These are phyloP conservation scores for Xylariales sp. DNA, from an alignment of 2,329 filamentous ascomycete species.

Conservation along the genomic window DNA sequence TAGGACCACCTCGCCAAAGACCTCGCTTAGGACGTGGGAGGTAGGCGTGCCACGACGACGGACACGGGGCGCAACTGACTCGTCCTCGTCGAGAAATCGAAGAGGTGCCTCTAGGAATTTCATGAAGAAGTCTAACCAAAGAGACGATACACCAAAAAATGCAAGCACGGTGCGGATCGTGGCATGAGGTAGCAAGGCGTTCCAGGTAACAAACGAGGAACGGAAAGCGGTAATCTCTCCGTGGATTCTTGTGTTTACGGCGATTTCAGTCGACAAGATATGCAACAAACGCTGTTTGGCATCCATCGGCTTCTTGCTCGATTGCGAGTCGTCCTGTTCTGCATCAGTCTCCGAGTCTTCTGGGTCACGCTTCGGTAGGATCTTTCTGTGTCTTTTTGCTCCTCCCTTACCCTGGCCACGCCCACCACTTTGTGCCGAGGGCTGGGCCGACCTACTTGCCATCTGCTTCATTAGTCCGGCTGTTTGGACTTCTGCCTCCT, in stretches of 20 bases:
- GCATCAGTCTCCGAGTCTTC: conserved; percentile 11
- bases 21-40: conserved; percentile 53
- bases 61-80: conserved; percentile 34
- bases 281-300: conserved; percentile 46
- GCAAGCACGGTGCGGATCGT: conserved; percentile 53
- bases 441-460: no score
- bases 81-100: conserved; percentile 50
- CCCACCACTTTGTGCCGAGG: not conserved
- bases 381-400: not conserved
- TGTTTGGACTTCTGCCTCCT: conserved; percentile 30
- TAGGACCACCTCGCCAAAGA: conserved; percentile 55
- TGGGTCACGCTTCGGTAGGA: not conserved
- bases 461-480: no score
- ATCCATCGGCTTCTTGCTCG: conserved; percentile 30
- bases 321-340: conserved; percentile 9
- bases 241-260: conserved; percentile 39
- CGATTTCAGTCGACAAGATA: conserved; percentile 41
- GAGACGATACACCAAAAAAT: conserved; percentile 53
- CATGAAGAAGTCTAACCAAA: conserved; percentile 55
- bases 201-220: conserved; percentile 41
- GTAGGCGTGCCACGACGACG: conserved; percentile 56
- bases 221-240: conserved; percentile 42
- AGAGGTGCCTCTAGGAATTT: conserved; percentile 56
- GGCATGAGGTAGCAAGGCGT: conserved; percentile 45
- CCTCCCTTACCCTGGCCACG: not conserved